Percentiles rank a stretch among this genome's conserved stretches.
phyloP scores from a whole-genome alignment of 2,329 filamentous ascomycete species.

The Alternaria brassicae region DNA sequence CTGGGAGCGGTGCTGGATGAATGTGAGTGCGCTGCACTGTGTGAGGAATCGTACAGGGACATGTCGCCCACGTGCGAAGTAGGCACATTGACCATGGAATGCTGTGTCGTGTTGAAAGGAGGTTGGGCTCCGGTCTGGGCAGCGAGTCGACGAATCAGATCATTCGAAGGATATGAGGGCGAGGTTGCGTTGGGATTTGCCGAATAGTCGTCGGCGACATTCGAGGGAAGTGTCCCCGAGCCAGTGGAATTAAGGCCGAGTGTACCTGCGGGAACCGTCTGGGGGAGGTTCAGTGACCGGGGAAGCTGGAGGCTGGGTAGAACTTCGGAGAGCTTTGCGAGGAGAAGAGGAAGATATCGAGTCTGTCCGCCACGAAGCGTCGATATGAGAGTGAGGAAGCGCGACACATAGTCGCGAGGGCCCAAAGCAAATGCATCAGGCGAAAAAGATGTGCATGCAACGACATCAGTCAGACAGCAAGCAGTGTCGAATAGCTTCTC shows the following conservation, averaged over 20 bases:
- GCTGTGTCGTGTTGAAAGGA: constrained; percentile 43
- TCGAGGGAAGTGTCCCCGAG: constrained; percentile 40
- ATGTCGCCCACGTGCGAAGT: constrained; percentile 46
- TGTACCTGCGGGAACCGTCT: constrained; percentile 34
- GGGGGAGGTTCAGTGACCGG: constrained; percentile 43
- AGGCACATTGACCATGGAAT: constrained; percentile 40
- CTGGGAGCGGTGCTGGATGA: constrained; percentile 42
- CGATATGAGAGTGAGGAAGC: constrained; percentile 70
- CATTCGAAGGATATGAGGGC: constrained; percentile 42
- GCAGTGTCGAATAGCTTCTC: constrained; percentile 83
- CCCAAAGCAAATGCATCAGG: constrained; percentile 60
- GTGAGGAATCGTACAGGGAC: constrained; percentile 45
- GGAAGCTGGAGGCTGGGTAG: constrained; percentile 60
- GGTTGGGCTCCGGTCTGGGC: constrained; percentile 47
- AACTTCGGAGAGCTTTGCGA: constrained; percentile 77
- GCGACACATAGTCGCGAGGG: constrained; percentile 76
- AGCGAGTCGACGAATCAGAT: constrained; percentile 46
- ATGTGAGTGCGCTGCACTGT: constrained; percentile 44
- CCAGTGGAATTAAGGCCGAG: constrained; percentile 36
- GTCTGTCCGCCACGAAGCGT: constrained; percentile 76
- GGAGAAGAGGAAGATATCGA: constrained; percentile 77
- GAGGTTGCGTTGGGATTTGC: constrained; percentile 35
- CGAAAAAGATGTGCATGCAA: constrained; percentile 67
- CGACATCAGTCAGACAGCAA: constrained; percentile 74
- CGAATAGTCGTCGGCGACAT: constrained; percentile 40